A percentile compares a stretch with the other conserved stretches of the same genome.
Evolutionary conservation across 352 stramenopile genomes (phyloP).

Genomic region (Pythium volutum): DNA sequence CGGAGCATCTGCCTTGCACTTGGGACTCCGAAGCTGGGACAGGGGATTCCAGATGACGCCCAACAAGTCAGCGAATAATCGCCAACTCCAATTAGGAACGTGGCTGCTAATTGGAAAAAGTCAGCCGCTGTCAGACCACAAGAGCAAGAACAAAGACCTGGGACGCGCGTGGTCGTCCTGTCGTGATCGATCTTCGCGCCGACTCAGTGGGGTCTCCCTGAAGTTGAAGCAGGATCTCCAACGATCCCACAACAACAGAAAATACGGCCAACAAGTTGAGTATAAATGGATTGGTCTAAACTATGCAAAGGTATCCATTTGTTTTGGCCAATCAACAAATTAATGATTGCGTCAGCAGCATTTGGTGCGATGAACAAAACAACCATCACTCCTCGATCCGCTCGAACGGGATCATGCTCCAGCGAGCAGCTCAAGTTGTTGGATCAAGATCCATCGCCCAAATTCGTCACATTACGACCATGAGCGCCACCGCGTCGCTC

Average conservation of each 20-base stretch:
- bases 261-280: background rate
- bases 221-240: conserved; percentile 18
- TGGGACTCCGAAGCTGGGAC: background rate
- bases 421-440: conserved; percentile 15
- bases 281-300: background rate
- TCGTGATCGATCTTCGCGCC: background rate
- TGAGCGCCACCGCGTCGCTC: conserved; percentile 35
- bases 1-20: no score
- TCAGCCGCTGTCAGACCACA: no score
- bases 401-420: conserved; percentile 5
- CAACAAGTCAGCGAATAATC: background rate
- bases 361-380: conserved; percentile 1
- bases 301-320: no score
- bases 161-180: no score
- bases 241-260: conserved; percentile 10
- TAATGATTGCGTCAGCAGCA: background rate
- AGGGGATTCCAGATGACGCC: background rate
- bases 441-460: conserved; percentile 7
- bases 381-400: conserved; percentile 14
- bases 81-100: background rate
- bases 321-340: background rate
- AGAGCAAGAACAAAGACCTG: no score
- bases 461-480: conserved; percentile 15
- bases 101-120: no score
- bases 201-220: background rate